Conservation (phyloP, 345 rosid species). For the Cochlearia excelsa region DNA sequence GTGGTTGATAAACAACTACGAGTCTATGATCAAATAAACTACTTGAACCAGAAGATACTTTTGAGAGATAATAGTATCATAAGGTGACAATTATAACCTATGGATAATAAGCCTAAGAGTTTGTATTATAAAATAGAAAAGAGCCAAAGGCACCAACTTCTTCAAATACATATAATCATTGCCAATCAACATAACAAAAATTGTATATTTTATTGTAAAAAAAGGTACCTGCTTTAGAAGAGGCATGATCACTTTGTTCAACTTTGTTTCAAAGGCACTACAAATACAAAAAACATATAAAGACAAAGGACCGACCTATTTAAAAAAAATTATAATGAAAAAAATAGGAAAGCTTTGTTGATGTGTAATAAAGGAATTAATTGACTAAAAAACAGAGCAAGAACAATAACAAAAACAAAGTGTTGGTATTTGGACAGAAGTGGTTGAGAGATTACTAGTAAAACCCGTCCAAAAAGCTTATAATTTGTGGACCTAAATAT, state of each 20-base stretch:
- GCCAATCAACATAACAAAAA: constrained; percentile 23
- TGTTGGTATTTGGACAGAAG: constrained; percentile 35
- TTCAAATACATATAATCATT: constrained; percentile 29
- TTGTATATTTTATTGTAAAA: constrained; percentile 1
- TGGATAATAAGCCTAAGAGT: constrained; percentile 2
- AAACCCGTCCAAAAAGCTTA: constrained; percentile 26
- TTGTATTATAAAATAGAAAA: constrained; percentile 7
- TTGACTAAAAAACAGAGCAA: constrained; percentile 33
- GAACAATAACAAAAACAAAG: constrained; percentile 23
- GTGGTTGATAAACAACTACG: neutral
- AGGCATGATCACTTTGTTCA: neutral
- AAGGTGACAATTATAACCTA: constrained; percentile 3
- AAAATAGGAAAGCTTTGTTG: constrained; percentile 5
- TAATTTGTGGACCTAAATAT: constrained; percentile 31
- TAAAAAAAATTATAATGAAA: neutral
- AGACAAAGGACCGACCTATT: neutral
- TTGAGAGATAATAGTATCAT: constrained; percentile 1
- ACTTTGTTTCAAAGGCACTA: neutral
- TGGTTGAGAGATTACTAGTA: constrained; percentile 28
- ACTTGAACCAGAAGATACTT: neutral
- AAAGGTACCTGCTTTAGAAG: constrained; percentile 20
- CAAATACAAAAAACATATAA: neutral
- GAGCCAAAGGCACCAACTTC: constrained; percentile 29
- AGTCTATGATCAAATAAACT: constrained; percentile 1
- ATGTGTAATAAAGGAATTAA: constrained; percentile 14